phyloP scores from a whole-genome alignment of 306 rosid genomes.

The cucumber (Cucumis sativus) region Cucumber_9930_V3 NC_026659.2:24783001-24783500 shows the following conservation, averaged over 20 bases:
- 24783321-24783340: constrained; percentile 86
- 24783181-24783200: constrained; percentile 55
- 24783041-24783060: constrained; percentile 77
- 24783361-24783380: constrained; percentile 96
- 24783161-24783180: constrained; percentile 87
- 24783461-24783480: not conserved
- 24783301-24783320: constrained; percentile 23
- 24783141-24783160: constrained; percentile 49
- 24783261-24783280: too few relatives aligned
- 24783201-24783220: constrained; percentile 77
- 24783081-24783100: not conserved
- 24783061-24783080: constrained; percentile 64
- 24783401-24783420: constrained; percentile 81
- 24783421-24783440: constrained; percentile 64
- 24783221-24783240: constrained; percentile 78
- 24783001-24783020: constrained; percentile 69
- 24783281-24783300: too few relatives aligned
- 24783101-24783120: too few relatives aligned
- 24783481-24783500: too few relatives aligned
- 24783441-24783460: not conserved
- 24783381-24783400: constrained; percentile 81
- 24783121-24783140: not conserved
- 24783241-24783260: too few relatives aligned
- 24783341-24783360: constrained; percentile 76
- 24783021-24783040: constrained; percentile 73